Base-by-base conservation (phyloP, 2,329 filamentous ascomycete genomes). In the Hymenotorrendiella dingleyae region DNA sequence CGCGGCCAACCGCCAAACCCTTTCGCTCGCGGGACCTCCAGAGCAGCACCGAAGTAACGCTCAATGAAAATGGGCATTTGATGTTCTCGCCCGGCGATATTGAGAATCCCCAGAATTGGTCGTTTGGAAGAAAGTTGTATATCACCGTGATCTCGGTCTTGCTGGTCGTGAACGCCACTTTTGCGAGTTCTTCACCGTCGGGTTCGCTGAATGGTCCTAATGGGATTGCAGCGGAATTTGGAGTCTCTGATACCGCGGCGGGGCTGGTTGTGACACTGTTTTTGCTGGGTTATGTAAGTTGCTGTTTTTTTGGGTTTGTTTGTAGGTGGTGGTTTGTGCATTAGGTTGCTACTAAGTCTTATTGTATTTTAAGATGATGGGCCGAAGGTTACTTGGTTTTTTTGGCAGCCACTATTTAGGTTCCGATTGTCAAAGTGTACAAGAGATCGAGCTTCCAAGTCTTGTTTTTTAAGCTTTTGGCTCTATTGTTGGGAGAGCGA, bases 281-380 rank as follows among this genome's bases (percentile, higher is more conserved):
- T 46, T 63, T 71, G 6, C 45, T 70, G 12, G 68, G 68, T 12
- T 71, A 70, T 45, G n/a, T n/a, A n/a, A n/a, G n/a, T n/a, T n/a
- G n/a, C n/a, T n/a, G n/a, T n/a, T n/a, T n/a, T n/a, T n/a, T n/a
- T n/a, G n/a, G n/a, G n/a, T n/a, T n/a, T n/a, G n/a, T n/a, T n/a
- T n/a, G n/a, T n/a, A n/a, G n/a, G n/a, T n/a, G n/a, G n/a, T n/a
- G n/a, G n/a, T n/a, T n/a, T n/a, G n/a, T n/a, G n/a, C n/a, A n/a
- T n/a, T n/a, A n/a, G n/a, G n/a, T n/a, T n/a, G n/a, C n/a, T n/a
- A n/a, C n/a, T n/a, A n/a, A n/a, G n/a, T n/a, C n/a, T n/a, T n/a
- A n/a, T n/a, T n/a, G n/a, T n/a, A n/a, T n/a, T n/a, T n/a, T n/a
- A n/a, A n/a, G n/a, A n/a, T n/a, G n/a, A n/a, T n/a, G n/a, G n/a